These are phyloP conservation scores for Magnolia kwangsiensis DNA, from an alignment of 164 flowering plant genomes.

Conservation along the genomic window DNA sequence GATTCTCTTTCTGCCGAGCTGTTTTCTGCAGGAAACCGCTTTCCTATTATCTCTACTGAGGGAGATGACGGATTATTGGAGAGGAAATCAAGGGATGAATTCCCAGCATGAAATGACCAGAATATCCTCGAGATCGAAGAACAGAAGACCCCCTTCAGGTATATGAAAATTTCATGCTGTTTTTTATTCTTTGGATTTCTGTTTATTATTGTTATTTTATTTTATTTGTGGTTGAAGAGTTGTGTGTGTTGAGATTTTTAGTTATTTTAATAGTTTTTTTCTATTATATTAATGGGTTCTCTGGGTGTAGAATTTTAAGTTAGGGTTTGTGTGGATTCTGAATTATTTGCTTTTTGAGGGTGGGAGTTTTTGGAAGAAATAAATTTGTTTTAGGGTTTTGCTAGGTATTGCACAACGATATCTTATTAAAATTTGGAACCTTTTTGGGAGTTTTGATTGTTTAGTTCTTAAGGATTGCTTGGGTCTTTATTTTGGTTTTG, in stretches of 20 bases:
- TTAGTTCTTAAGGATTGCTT: too few species aligned
- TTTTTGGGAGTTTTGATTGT: too few species aligned
- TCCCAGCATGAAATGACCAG: neutral
- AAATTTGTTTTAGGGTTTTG: too few species aligned
- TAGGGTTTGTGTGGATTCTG: neutral
- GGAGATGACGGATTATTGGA: slow-evolving; percentile 15
- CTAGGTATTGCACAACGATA: too few species aligned
- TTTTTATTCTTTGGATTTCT: neutral
- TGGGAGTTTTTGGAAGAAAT: too few species aligned
- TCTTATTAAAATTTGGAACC: too few species aligned
- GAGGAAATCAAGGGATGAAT: slow-evolving; percentile 7
- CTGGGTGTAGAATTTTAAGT: neutral
- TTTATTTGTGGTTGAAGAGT: neutral
- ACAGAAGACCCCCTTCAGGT: slow-evolving; percentile 23
- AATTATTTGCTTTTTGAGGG: too few species aligned
- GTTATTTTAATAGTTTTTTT: too few species aligned
- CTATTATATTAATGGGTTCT: too few species aligned
- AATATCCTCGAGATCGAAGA: slow-evolving; percentile 5
- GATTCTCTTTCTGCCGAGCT: neutral
- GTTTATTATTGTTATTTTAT: neutral
- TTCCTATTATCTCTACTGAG: neutral
- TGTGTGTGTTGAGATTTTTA: neutral
- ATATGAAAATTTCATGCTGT: neutral
- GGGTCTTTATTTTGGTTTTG: too few species aligned
- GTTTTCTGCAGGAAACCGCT: neutral